Evolutionary conservation across 1,284 basidiomycete genomes (phyloP).

Genomic region (Pascua guehoae): DNA sequence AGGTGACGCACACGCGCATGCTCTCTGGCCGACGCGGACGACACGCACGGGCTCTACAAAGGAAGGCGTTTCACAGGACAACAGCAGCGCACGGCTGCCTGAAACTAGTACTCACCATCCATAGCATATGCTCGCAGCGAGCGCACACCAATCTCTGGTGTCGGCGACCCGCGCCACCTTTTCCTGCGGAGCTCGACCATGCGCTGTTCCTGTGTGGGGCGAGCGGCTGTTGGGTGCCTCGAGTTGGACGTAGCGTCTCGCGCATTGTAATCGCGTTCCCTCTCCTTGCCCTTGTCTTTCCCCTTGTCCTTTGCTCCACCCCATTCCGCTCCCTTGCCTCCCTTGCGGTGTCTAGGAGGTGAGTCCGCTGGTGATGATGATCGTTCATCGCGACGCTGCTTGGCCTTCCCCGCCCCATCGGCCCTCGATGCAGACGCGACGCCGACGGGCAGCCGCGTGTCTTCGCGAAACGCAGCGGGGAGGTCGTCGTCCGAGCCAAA

Average conservation of each 20-base stretch:
- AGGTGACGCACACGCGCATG: background rate
- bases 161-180: background rate
- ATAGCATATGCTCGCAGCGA: background rate
- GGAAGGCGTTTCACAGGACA: too few relatives aligned
- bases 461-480: slow-evolving; percentile 4
- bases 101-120: slow-evolving; percentile 1
- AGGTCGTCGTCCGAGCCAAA: slow-evolving; percentile 31
- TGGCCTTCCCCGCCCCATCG: too few relatives aligned
- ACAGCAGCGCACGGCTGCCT: too few relatives aligned
- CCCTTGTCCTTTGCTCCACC: too few relatives aligned
- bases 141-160: background rate
- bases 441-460: slow-evolving; percentile 8
- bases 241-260: background rate
- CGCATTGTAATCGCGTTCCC: background rate
- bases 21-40: background rate
- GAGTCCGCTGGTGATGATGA: background rate
- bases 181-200: slow-evolving; percentile 1
- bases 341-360: background rate
- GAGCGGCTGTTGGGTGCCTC: background rate
- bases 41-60: background rate
- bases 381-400: too few relatives aligned
- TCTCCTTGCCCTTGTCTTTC: too few relatives aligned
- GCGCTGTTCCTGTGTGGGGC: slow-evolving; percentile 4
- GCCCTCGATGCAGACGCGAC: background rate
- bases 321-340: background rate